These are phyloP conservation scores for Lipomyces sp. DNA, from an alignment of 805 yeast species.

Conservation along the genomic window DNA sequence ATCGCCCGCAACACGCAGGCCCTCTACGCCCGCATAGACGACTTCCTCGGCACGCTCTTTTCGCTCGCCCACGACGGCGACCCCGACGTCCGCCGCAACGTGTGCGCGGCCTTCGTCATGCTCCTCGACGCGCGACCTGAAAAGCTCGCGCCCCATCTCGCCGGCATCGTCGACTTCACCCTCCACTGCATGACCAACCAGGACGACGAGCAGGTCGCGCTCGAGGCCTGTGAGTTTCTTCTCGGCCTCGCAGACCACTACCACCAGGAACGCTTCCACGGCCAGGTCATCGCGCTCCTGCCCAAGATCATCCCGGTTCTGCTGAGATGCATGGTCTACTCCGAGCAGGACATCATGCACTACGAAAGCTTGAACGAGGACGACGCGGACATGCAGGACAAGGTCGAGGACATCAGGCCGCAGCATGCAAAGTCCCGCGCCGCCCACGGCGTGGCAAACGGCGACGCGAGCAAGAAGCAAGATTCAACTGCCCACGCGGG, in stretches of 20 bases:
- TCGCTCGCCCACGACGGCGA: constrained; percentile 60
- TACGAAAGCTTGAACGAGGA: constrained; percentile 68
- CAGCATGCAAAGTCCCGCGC: constrained; percentile 65
- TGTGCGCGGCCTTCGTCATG: constrained; percentile 71
- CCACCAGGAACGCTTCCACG: constrained; percentile 43
- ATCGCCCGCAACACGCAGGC: constrained; percentile 67
- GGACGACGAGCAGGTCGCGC: constrained; percentile 67
- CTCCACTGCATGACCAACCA: constrained; percentile 63
- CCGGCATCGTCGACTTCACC: constrained; percentile 82
- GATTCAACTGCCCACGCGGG: constrained; percentile 23
- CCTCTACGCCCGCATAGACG: constrained; percentile 62
- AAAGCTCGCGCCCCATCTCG: constrained; percentile 70
- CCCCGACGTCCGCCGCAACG: constrained; percentile 61
- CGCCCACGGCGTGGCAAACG: constrained; percentile 34
- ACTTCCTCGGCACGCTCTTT: constrained; percentile 62
- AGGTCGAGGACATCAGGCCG: constrained; percentile 85
- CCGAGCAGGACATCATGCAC: constrained; percentile 71
- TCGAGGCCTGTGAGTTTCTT: constrained; percentile 91
- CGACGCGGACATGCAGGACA: constrained; percentile 74
- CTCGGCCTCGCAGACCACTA: constrained; percentile 63
- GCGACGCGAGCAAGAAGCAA: constrained; percentile 23
- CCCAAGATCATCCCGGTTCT: constrained; percentile 69
- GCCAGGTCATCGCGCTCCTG: constrained; percentile 55
- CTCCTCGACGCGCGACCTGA: constrained; percentile 78
- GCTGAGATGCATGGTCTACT: constrained; percentile 78